Conservation (phyloP, 164 flowering plant genomes). For the Litsea cubeba region DNA sequence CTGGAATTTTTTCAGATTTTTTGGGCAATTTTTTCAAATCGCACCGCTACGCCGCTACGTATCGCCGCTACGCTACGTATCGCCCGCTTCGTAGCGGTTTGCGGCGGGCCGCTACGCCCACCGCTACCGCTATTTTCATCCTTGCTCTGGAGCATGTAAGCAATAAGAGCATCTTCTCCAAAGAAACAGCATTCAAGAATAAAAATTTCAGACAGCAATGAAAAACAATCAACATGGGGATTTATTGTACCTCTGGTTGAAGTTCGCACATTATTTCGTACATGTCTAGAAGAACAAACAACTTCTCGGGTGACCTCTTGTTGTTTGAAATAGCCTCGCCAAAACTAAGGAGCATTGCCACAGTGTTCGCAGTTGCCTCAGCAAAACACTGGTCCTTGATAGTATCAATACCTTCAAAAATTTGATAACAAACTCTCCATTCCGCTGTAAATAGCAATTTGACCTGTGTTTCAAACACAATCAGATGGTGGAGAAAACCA, state of each 20-base stretch:
- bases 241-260: constrained; percentile 68
- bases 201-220: background rate
- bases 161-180: background rate
- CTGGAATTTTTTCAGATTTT: no score
- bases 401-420: constrained; percentile 69
- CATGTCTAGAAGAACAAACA: constrained; percentile 94
- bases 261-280: constrained; percentile 94
- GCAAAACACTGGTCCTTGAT: constrained; percentile 81
- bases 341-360: constrained; percentile 87
- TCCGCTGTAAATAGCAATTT: constrained; percentile 86
- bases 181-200: background rate
- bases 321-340: constrained; percentile 97
- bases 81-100: no score
- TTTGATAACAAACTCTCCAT: constrained; percentile 77
- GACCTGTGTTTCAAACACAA: constrained; percentile 53
- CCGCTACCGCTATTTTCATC: no score
- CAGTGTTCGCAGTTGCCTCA: constrained; percentile 76
- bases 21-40: no score
- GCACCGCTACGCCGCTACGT: no score
- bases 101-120: no score
- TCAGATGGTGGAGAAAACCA: background rate
- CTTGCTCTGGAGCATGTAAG: background rate
- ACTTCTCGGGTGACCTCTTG: constrained; percentile 94
- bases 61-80: no score
- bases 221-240: background rate